Conservation (phyloP, 495 filamentous ascomycete species). For the Aspergillus haitiensis region DNA sequence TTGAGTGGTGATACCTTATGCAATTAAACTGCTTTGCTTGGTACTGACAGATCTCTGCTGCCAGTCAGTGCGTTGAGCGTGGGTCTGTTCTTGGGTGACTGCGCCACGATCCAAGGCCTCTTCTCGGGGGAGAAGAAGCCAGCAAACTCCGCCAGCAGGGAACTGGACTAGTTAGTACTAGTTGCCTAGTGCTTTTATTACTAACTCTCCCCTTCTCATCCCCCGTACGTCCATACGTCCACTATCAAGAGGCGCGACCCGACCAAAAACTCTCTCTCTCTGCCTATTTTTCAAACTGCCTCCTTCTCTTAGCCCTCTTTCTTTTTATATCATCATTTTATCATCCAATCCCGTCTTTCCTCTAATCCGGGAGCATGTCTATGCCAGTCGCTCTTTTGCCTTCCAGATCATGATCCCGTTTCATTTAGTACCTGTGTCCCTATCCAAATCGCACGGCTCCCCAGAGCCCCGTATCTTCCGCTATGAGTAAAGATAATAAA, state of each 20-base stretch:
- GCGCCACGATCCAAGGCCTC: constrained; percentile 19
- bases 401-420: constrained; percentile 49
- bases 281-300: neutral
- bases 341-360: constrained; percentile 1
- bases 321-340: constrained; percentile 16
- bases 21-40: too few species aligned
- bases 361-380: constrained; percentile 36
- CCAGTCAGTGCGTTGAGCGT: constrained; percentile 18
- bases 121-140: constrained; percentile 6
- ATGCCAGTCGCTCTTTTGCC: constrained; percentile 34
- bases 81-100: constrained; percentile 13
- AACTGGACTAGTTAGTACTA: neutral
- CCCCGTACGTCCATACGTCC: neutral
- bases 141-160: neutral
- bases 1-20: too few species aligned
- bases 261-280: constrained; percentile 5
- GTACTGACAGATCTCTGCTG: constrained; percentile 16
- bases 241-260: neutral
- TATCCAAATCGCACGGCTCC: constrained; percentile 36
- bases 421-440: constrained; percentile 32
- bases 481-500: constrained; percentile 63
- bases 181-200: neutral
- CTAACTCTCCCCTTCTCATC: constrained; percentile 3
- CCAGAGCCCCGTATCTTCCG: constrained; percentile 34
- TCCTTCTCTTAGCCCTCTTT: constrained; percentile 8